Base-by-base conservation (phyloP, 768 basidiomycete genomes). In the Tulasnella calospora region DNA sequence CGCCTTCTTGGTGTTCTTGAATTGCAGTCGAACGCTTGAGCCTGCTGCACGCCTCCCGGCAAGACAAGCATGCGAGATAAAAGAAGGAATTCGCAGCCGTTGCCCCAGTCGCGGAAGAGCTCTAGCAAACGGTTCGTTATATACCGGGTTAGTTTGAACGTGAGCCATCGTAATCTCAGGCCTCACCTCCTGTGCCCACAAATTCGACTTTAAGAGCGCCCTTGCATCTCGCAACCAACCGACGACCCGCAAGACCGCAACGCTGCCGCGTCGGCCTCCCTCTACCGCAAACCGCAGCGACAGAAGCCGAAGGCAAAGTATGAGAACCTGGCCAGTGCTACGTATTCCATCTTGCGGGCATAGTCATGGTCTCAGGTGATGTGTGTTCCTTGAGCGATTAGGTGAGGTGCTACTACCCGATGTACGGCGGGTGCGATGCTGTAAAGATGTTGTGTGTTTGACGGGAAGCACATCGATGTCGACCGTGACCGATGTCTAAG, bases 1-100 rank as follows among this genome's bases (percentile, higher is more conserved):
- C 6, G 96, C 94, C 87, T 99, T 98, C 90, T 99, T 98, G 57
- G 99, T 94, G 82, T 96, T 99, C 88, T 98, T 98, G 89, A 99
- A 99, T 91, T 89, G 85, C 99, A 99, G 76, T 98, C 96, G 81
- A 92, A 98, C 13, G 95, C 94, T 85, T 98, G 96, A 0, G 96
- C 96, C 82, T 94, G 92, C 61, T 97, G 90, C 91, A 99, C 92
- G 83, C 99, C 98, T 46, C 95, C 96, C n/a, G 95, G 95, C 0
- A 94, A 92, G 2, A 96, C 95, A 33, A 98, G 87, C 82, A 99
- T 97, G 85, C 98, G 95, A 0, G 95, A 94, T 82, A 98, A 85
- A 9, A 97, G 98, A 13, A 99, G 87, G 85, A 99, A 99, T 83
- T 99, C 98, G 84, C 98, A 96, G 83, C 99, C 97, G 84, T 98